A percentile compares a stretch with the other conserved stretches of the same genome.
Evolutionary conservation across 495 filamentous ascomycete species (phyloP).

Genomic region (Cryomyces minteri): DNA sequence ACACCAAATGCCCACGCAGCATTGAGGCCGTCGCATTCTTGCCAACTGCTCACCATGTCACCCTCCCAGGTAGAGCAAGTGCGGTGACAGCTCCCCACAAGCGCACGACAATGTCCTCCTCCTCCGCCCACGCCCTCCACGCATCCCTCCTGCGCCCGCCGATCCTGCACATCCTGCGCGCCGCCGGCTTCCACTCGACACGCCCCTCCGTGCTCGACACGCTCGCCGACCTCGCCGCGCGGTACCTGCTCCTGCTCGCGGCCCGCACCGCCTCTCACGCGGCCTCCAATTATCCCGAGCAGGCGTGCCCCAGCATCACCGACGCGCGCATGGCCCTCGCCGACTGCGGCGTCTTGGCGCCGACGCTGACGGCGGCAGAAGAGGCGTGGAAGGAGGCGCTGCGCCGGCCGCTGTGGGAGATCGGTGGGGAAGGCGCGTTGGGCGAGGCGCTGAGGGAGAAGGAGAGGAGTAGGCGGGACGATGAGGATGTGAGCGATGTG

Average conservation of each 20-base stretch:
- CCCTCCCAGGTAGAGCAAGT: too few species aligned
- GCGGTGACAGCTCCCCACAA: too few species aligned
- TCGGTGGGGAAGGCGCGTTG: conserved; percentile 3
- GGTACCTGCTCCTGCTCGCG: conserved; percentile 54
- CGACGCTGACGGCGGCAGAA: conserved; percentile 37
- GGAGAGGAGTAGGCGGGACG: conserved; percentile 21
- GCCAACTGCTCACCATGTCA: too few species aligned
- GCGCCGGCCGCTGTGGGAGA: conserved; percentile 15
- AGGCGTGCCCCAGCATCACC: conserved; percentile 33
- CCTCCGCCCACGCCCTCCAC: conserved; percentile 29
- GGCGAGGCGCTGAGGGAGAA: conserved; percentile 5
- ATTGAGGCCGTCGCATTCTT: too few species aligned
- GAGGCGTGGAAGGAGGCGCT: conserved; percentile 30
- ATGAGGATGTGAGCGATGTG: conserved; percentile 58
- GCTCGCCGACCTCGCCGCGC: conserved; percentile 52
- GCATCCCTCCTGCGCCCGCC: conserved; percentile 64
- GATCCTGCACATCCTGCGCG: conserved; percentile 72
- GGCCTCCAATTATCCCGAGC: conserved; percentile 26
- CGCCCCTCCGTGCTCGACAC: conserved; percentile 61
- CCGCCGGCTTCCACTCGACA: conserved; percentile 63
- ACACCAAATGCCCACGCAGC: too few species aligned
- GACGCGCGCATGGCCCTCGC: conserved; percentile 72
- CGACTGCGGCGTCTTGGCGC: conserved; percentile 49
- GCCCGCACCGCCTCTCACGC: conserved; percentile 43
- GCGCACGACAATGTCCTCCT: conserved; percentile 1